Percentiles rank a stretch among this genome's conserved stretches.
These are phyloP conservation scores for Apophysomyces sp. DNA, from an alignment of 371 early-diverging fungal genomes.

Conservation along the genomic window DNA sequence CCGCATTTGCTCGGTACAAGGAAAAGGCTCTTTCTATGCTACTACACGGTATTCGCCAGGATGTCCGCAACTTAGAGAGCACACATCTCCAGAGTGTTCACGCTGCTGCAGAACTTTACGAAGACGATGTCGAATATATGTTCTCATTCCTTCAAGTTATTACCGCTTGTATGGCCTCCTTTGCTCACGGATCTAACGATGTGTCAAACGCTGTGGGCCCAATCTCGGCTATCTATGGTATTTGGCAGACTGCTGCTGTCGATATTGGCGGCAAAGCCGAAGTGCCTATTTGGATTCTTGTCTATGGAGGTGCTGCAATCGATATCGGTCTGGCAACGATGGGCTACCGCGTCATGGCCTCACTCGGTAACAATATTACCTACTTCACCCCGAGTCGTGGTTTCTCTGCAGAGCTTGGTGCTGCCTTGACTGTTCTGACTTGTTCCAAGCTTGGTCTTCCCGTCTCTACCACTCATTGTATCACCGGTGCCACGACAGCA, in stretches of 20 bases:
- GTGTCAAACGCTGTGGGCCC: conserved; percentile 92
- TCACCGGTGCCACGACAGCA: conserved; percentile 81
- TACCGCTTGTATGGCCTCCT: conserved; percentile 85
- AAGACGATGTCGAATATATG: conserved; percentile 78
- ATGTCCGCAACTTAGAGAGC: conserved; percentile 56
- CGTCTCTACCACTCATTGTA: conserved; percentile 91
- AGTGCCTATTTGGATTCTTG: conserved; percentile 78
- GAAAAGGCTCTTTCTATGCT: conserved; percentile 5
- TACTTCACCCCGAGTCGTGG: conserved; percentile 84
- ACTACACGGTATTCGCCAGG: conserved; percentile 56
- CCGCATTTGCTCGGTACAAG: conserved; percentile 12
- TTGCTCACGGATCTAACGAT: conserved; percentile 91
- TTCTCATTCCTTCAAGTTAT: conserved; percentile 85
- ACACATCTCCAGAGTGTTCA: conserved; percentile 54
- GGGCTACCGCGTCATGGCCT: conserved; percentile 74
- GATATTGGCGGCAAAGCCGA: conserved; percentile 50
- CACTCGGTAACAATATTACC: conserved; percentile 84
- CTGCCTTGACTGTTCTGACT: conserved; percentile 82
- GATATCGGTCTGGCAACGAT: conserved; percentile 76
- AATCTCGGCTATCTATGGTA: conserved; percentile 61
- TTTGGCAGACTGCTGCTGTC: conserved; percentile 65
- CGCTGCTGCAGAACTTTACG: conserved; percentile 65
- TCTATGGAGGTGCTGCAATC: conserved; percentile 78
- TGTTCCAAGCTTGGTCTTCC: conserved; percentile 82
- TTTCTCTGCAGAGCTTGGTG: conserved; percentile 82